A percentile compares a stretch with the other conserved stretches of the same genome.
Conservation (phyloP, 495 filamentous ascomycete species). For the Ramalina intermedia region DNA sequence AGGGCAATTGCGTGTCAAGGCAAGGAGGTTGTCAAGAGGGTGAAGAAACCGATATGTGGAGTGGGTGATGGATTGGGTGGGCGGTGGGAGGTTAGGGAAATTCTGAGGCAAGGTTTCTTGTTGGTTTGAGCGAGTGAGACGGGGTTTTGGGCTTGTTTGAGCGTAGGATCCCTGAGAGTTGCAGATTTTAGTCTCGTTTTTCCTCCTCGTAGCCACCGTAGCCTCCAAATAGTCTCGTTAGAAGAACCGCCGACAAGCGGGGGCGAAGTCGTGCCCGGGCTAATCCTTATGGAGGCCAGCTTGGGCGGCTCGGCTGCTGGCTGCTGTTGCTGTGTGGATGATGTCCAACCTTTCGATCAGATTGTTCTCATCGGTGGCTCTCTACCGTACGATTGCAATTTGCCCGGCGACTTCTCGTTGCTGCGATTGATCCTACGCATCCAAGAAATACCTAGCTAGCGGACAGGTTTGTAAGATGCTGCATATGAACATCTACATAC, state of each 20-base stretch:
- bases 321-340: too few species aligned
- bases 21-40: too few species aligned
- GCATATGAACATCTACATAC: too few species aligned
- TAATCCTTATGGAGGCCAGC: not conserved
- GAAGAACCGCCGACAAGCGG: conserved; percentile 2
- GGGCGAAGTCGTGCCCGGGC: not conserved
- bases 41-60: not conserved
- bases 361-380: too few species aligned
- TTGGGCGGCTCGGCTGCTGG: not conserved
- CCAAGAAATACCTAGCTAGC: too few species aligned
- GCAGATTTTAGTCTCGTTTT: not conserved
- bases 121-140: not conserved
- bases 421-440: too few species aligned
- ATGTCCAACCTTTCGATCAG: too few species aligned
- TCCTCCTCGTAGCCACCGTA: not conserved
- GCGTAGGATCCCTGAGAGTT: not conserved
- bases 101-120: not conserved
- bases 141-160: conserved; percentile 1
- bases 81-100: conserved; percentile 2
- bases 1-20: too few species aligned
- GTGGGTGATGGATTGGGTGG: not conserved
- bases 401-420: too few species aligned
- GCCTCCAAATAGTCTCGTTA: not conserved
- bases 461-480: too few species aligned
- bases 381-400: too few species aligned